Evolutionary conservation across 345 rosid species (phyloP).

Genomic region (Rhizophora apiculata): DNA sequence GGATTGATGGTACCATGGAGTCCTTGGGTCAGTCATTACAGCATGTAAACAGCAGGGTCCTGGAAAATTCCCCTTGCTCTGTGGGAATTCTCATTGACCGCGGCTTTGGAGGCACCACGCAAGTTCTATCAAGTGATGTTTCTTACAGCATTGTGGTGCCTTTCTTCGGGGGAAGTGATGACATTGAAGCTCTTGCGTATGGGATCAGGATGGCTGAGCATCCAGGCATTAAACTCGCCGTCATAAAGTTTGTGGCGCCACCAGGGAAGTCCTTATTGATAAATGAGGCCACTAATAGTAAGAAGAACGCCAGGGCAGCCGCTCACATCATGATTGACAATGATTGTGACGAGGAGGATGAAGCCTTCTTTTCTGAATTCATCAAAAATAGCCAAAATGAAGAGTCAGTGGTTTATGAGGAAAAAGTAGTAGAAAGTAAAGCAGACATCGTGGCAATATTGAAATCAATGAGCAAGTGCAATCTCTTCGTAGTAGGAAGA

Average conservation of each 20-base stretch:
- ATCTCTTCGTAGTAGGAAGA: constrained; percentile 47
- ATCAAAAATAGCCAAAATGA: constrained; percentile 21
- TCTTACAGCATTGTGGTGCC: constrained; percentile 41
- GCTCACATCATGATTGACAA: constrained; percentile 5
- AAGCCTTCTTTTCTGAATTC: constrained; percentile 26
- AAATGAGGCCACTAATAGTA: not conserved
- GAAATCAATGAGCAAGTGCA: constrained; percentile 34
- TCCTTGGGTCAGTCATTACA: constrained; percentile 49
- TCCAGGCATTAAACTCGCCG: constrained; percentile 46
- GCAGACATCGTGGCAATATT: constrained; percentile 29
- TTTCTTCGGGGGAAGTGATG: constrained; percentile 45
- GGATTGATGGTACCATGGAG: constrained; percentile 61
- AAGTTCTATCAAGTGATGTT: constrained; percentile 56
- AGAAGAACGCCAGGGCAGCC: not conserved
- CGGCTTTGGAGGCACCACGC: constrained; percentile 66
- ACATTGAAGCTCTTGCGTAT: constrained; percentile 53
- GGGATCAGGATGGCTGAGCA: constrained; percentile 70
- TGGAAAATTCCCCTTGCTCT: constrained; percentile 58
- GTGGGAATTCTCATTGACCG: constrained; percentile 74
- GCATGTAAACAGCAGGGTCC: constrained; percentile 43
- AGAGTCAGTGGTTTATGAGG: constrained; percentile 33
- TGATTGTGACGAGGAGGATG: constrained; percentile 22
- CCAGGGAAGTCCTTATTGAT: constrained; percentile 15
- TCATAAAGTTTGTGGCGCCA: constrained; percentile 32
- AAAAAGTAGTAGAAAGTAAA: constrained; percentile 32